Percentiles rank a stretch among this genome's conserved stretches.
Conservation (phyloP, 495 filamentous ascomycete genomes). For the Podospora appendiculata region DNA sequence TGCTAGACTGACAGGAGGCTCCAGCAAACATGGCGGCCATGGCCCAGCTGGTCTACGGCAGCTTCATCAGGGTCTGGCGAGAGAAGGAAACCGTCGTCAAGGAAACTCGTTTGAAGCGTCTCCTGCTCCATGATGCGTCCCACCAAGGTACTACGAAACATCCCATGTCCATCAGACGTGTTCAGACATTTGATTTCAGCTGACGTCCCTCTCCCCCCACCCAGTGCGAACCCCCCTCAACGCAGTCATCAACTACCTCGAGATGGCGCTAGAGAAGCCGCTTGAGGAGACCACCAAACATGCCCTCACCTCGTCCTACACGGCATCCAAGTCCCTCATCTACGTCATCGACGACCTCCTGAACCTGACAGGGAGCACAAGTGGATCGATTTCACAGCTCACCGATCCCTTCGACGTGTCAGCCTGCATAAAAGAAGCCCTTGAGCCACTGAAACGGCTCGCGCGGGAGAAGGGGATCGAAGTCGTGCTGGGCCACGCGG, state of each 20-base stretch:
- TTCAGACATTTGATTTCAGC: not conserved
- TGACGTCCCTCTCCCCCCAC: not conserved
- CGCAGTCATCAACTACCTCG: constrained; percentile 82
- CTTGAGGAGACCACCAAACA: constrained; percentile 69
- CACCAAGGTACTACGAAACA: constrained; percentile 34
- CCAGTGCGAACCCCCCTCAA: constrained; percentile 80
- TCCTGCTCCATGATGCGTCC: constrained; percentile 75
- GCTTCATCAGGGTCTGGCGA: constrained; percentile 70
- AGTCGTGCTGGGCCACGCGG: constrained; percentile 49
- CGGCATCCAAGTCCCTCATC: constrained; percentile 83
- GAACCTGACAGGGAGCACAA: constrained; percentile 73
- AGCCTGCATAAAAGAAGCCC: constrained; percentile 58
- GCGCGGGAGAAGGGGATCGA: constrained; percentile 60
- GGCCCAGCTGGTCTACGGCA: constrained; percentile 71
- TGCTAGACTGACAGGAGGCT: constrained; percentile 1
- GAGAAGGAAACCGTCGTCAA: constrained; percentile 53
- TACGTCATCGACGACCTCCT: constrained; percentile 86
- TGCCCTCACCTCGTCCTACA: constrained; percentile 69
- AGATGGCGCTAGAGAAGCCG: constrained; percentile 72
- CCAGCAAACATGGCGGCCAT: constrained; percentile 67
- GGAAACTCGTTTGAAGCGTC: constrained; percentile 59
- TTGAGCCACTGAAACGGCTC: constrained; percentile 56
- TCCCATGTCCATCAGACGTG: not conserved
- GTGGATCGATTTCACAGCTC: constrained; percentile 61
- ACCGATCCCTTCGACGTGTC: constrained; percentile 63